Evolutionary conservation across 768 basidiomycete genomes (phyloP).

Genomic region (Filobasidium wieringae): DNA sequence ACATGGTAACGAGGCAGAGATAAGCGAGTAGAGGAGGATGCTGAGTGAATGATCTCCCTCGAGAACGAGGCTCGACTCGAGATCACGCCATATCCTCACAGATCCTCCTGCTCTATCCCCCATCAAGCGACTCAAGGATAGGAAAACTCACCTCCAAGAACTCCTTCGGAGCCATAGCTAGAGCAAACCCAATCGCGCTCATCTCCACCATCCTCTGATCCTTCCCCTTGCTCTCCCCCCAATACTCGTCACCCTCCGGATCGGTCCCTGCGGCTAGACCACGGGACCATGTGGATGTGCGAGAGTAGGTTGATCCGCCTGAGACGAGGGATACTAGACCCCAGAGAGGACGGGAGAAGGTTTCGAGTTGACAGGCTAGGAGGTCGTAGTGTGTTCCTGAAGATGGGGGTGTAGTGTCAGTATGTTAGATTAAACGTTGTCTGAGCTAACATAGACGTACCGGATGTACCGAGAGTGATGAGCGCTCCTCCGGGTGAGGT

Average conservation of each 20-base stretch:
- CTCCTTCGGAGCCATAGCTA: conserved; percentile 54
- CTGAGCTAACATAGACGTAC: background rate
- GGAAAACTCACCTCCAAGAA: conserved; percentile 40
- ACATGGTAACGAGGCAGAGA: too few relatives aligned
- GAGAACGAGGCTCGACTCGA: background rate
- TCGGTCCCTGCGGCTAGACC: conserved; percentile 62
- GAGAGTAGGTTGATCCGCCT: conserved; percentile 50
- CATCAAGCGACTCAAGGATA: background rate
- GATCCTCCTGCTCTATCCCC: background rate
- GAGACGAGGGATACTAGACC: conserved; percentile 56
- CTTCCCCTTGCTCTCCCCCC: conserved; percentile 61
- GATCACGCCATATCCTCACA: background rate
- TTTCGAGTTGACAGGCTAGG: conserved; percentile 57
- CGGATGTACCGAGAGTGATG: conserved; percentile 49
- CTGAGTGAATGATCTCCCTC: too few relatives aligned
- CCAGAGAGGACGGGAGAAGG: conserved; percentile 67
- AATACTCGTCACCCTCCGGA: conserved; percentile 56
- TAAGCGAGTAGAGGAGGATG: too few relatives aligned
- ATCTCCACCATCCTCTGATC: conserved; percentile 77
- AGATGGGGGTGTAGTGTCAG: background rate
- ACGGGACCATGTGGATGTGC: conserved; percentile 52
- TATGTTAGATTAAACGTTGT: background rate
- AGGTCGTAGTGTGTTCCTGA: conserved; percentile 62
- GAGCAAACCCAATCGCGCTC: conserved; percentile 60
- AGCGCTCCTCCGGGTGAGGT: conserved; percentile 64